A percentile compares a stretch with the other conserved stretches of the same genome.
These are phyloP conservation scores for Bipolaris oryzae DNA, from an alignment of 2,329 filamentous ascomycete genomes.

Conservation along the genomic window DNA sequence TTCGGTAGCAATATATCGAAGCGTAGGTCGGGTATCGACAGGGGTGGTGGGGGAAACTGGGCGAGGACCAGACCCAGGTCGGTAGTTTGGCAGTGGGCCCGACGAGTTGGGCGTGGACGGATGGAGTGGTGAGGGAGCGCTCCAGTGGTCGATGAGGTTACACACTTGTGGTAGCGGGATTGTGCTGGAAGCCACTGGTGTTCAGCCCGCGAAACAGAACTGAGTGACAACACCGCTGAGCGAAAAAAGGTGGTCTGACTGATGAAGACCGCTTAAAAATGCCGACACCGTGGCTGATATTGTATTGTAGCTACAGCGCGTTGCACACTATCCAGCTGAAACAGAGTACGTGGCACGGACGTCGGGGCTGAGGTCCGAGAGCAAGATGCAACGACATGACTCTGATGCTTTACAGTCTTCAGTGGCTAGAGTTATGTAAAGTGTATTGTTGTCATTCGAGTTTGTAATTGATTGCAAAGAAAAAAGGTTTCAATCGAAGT, in stretches of 20 bases:
- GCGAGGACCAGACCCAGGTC: not conserved
- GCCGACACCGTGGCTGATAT: conserved; percentile 26
- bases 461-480: not conserved
- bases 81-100: not conserved
- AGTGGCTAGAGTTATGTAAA: not conserved
- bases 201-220: not conserved
- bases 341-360: conserved; percentile 39
- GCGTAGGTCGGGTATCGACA: conserved; percentile 1
- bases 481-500: not conserved
- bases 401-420: not conserved
- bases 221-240: conserved; percentile 3
- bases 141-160: not conserved
- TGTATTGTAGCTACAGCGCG: conserved; percentile 25
- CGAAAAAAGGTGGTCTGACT: conserved; percentile 8
- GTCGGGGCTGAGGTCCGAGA: conserved; percentile 8
- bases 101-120: not conserved
- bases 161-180: conserved; percentile 4
- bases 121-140: not conserved
- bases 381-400: conserved; percentile 5
- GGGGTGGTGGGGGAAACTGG: not conserved
- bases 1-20: not conserved
- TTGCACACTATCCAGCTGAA: conserved; percentile 32
- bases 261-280: conserved; percentile 7
- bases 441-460: not conserved
- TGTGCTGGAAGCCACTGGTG: not conserved